Evolutionary conservation across 108 stramenopile species (phyloP).

Genomic region (Skeletonema menzelii): DNA sequence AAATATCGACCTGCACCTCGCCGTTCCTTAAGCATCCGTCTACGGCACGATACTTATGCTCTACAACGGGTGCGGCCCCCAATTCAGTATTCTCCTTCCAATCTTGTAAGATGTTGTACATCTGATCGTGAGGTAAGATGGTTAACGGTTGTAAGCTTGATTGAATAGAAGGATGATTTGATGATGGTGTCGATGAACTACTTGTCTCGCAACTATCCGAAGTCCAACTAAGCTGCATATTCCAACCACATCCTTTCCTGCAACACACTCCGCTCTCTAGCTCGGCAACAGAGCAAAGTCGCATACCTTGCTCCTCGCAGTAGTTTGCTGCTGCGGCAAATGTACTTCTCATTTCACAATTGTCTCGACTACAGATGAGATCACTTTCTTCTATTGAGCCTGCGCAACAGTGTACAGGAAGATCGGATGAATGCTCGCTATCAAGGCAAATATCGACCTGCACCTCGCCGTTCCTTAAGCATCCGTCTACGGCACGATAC

Average conservation of each 20-base stretch:
- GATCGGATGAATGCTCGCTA: background rate
- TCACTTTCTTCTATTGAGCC: background rate
- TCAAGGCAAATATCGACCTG: background rate
- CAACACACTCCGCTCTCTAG: too few relatives aligned
- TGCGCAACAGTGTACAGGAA: background rate
- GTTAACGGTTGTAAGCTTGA: too few relatives aligned
- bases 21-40: background rate
- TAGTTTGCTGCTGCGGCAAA: background rate
- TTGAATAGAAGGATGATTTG: too few relatives aligned
- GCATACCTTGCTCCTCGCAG: background rate
- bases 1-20: background rate
- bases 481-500: background rate
- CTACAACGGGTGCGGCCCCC: background rate
- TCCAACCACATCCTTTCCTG: too few relatives aligned
- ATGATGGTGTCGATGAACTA: too few relatives aligned
- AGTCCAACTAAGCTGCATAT: too few relatives aligned
- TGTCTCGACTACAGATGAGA: background rate
- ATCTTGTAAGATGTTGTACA: too few relatives aligned
- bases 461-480: background rate
- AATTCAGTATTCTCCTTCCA: too few relatives aligned
- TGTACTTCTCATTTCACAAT: background rate
- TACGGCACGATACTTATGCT: background rate
- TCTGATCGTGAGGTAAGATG: too few relatives aligned
- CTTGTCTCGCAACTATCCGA: too few relatives aligned
- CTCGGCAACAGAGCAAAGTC: too few relatives aligned